A percentile compares a stretch with the other conserved stretches of the same genome.
These are phyloP conservation scores for Primulina huaijiensis DNA, from an alignment of 257 asterid species.

Conservation along the genomic window DNA sequence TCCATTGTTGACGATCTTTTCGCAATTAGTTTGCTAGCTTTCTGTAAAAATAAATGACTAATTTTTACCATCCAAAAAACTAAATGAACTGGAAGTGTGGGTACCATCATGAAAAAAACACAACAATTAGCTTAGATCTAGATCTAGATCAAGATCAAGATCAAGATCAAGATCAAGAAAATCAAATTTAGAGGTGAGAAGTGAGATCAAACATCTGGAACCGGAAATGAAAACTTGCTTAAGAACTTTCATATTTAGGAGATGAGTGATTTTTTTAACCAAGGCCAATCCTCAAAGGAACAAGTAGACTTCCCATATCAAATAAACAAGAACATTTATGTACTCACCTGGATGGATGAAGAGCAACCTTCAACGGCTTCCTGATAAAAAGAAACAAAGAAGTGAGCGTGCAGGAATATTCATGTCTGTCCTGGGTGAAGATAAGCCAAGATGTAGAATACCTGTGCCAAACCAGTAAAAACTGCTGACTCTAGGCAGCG, in stretches of 20 bases:
- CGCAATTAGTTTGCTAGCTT: slow-evolving; percentile 80
- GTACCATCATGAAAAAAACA: slow-evolving; percentile 18
- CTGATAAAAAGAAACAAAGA: slow-evolving; percentile 41
- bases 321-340: slow-evolving; percentile 16
- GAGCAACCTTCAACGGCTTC: slow-evolving; percentile 96
- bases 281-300: slow-evolving; percentile 15
- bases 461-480: slow-evolving; percentile 99
- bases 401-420: slow-evolving; percentile 21
- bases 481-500: slow-evolving; percentile 82
- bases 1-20: slow-evolving; percentile 84
- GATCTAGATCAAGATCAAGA: neutral
- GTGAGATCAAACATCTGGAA: slow-evolving; percentile 10
- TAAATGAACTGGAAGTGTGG: slow-evolving; percentile 27
- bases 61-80: slow-evolving; percentile 16
- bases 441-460: slow-evolving; percentile 28
- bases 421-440: slow-evolving; percentile 13
- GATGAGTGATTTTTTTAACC: slow-evolving; percentile 11
- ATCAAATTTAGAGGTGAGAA: slow-evolving; percentile 13
- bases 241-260: slow-evolving; percentile 19
- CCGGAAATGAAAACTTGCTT: slow-evolving; percentile 12
- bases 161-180: neutral
- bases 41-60: slow-evolving; percentile 48
- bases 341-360: slow-evolving; percentile 78
- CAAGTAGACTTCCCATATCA: slow-evolving; percentile 14
- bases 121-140: slow-evolving; percentile 14